Evolutionary conservation across 1,284 basidiomycete genomes (phyloP).

Genomic region (Rhizopogon parksii): DNA sequence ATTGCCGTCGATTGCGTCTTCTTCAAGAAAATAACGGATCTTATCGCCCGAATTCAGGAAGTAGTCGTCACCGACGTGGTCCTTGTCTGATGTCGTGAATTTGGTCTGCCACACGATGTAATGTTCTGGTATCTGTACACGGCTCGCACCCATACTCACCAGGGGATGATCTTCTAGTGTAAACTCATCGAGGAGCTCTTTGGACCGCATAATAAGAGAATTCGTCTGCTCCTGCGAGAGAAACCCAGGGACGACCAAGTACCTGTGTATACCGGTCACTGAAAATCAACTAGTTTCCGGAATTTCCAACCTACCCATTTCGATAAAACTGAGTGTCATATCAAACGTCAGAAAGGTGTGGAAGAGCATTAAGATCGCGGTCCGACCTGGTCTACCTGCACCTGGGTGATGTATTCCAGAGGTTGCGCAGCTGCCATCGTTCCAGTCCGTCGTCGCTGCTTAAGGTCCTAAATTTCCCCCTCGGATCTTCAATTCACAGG

Average conservation of each 20-base stretch:
- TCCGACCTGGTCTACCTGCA: slow-evolving; percentile 36
- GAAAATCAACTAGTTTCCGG: background rate
- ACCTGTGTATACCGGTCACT: slow-evolving; percentile 39
- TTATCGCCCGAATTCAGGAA: slow-evolving; percentile 90
- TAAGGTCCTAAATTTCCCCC: too few relatives aligned
- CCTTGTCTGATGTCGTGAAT: slow-evolving; percentile 75
- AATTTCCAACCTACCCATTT: slow-evolving; percentile 18
- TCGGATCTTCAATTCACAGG: too few relatives aligned
- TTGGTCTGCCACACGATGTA: slow-evolving; percentile 52
- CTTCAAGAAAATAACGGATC: slow-evolving; percentile 85
- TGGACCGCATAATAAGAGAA: slow-evolving; percentile 63
- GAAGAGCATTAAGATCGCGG: background rate
- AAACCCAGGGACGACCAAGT: slow-evolving; percentile 75
- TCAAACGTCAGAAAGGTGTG: background rate
- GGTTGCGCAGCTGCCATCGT: background rate
- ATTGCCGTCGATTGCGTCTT: slow-evolving; percentile 61
- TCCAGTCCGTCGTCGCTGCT: background rate
- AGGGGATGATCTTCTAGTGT: slow-evolving; percentile 73
- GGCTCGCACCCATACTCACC: slow-evolving; percentile 34
- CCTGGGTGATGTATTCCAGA: slow-evolving; percentile 31
- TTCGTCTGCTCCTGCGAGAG: slow-evolving; percentile 51
- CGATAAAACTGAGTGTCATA: slow-evolving; percentile 15
- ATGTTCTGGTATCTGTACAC: background rate
- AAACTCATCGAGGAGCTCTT: slow-evolving; percentile 72
- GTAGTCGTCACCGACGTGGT: slow-evolving; percentile 87